Conservation (phyloP, 2,329 filamentous ascomycete genomes). For the Cladosporium sp. region DNA sequence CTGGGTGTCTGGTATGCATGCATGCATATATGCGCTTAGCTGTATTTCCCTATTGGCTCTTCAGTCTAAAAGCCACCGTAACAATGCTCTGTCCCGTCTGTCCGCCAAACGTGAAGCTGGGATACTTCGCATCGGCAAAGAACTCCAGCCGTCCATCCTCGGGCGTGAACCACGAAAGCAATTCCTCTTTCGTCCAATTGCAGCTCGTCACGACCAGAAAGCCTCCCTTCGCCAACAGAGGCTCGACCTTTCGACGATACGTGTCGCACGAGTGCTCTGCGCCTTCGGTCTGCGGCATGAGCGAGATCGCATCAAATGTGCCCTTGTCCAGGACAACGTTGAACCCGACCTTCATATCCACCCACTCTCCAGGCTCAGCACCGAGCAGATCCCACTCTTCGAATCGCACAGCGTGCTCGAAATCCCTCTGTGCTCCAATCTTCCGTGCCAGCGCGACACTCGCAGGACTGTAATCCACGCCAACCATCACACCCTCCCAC, state of each 20-base stretch:
- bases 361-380: constrained; percentile 49
- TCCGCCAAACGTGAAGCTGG: constrained; percentile 83
- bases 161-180: constrained; percentile 70
- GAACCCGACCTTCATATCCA: constrained; percentile 58
- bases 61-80: constrained; percentile 8
- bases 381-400: constrained; percentile 50
- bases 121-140: constrained; percentile 71
- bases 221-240: constrained; percentile 65
- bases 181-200: constrained; percentile 93
- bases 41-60: not conserved
- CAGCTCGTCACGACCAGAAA: constrained; percentile 87
- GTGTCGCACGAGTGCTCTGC: constrained; percentile 55
- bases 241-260: constrained; percentile 66
- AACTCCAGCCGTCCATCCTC: constrained; percentile 50
- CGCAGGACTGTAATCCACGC: constrained; percentile 78
- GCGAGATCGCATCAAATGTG: constrained; percentile 89
- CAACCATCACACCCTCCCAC: constrained; percentile 69
- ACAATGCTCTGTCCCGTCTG: constrained; percentile 84
- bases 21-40: not conserved
- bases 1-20: not conserved
- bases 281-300: constrained; percentile 39
- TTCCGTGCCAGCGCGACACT: constrained; percentile 70
- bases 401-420: constrained; percentile 41
- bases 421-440: constrained; percentile 41
- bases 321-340: constrained; percentile 97